Percentiles rank a stretch among this genome's conserved stretches.
Conservation (phyloP, 805 yeast genomes). For the Kluyveromyces starmeri region DNA sequence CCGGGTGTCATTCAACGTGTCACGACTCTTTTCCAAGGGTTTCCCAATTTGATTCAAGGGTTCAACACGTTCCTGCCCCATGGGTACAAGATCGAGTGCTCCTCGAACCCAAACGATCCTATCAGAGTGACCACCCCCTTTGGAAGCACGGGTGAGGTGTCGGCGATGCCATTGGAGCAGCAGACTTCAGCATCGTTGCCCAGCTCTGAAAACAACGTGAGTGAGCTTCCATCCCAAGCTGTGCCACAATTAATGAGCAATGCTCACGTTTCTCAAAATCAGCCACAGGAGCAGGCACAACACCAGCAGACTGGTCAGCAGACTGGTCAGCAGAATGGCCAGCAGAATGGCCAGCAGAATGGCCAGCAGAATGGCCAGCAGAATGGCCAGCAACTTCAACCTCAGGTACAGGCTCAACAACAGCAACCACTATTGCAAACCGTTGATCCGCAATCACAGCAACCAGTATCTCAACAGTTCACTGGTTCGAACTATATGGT, state of each 20-base stretch:
- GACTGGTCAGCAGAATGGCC: neutral
- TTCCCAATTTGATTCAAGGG: constrained; percentile 90
- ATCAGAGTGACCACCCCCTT: constrained; percentile 92
- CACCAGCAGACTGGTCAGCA: neutral
- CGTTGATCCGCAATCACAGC: constrained; percentile 5
- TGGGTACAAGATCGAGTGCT: constrained; percentile 90
- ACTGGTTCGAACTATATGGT: neutral
- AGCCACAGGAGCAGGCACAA: neutral
- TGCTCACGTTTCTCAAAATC: constrained; percentile 1
- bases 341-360: constrained; percentile 12
- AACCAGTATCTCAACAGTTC: constrained; percentile 12
- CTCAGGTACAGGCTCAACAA: constrained; percentile 11
- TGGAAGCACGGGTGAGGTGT: constrained; percentile 56
- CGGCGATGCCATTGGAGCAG: neutral
- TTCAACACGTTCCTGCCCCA: constrained; percentile 96
- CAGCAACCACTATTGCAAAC: constrained; percentile 11
- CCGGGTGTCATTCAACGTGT: constrained; percentile 98
- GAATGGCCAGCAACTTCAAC: constrained; percentile 13
- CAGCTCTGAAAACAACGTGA: neutral
- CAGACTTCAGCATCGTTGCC: neutral
- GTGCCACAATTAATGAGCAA: neutral
- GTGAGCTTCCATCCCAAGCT: neutral
- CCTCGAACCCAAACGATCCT: constrained; percentile 81
- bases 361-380: constrained; percentile 14
- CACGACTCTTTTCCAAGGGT: constrained; percentile 82